phyloP scores from a whole-genome alignment of 73 alveolate genomes.

The Diophrys appendiculata region DNA sequence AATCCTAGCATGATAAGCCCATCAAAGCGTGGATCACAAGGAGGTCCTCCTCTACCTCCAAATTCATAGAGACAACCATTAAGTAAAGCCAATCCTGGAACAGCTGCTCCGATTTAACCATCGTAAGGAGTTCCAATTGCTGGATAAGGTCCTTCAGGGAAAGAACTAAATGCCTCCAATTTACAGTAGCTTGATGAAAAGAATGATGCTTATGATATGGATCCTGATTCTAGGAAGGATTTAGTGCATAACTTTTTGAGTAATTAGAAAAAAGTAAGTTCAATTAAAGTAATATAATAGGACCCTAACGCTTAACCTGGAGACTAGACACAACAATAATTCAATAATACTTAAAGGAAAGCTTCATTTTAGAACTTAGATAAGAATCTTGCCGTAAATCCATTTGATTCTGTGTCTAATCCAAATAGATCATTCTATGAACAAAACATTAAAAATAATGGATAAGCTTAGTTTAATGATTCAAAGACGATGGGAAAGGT shows the following conservation, averaged over 20 bases:
- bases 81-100: background rate
- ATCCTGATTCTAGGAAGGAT: background rate
- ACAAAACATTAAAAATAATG: conserved; percentile 6
- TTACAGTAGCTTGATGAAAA: background rate
- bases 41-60: background rate
- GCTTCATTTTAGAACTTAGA: conserved; percentile 16
- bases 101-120: background rate
- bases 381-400: conserved; percentile 26
- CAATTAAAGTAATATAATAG: conserved; percentile 20
- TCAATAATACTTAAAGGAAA: conserved; percentile 5
- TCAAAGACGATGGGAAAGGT: conserved; percentile 7
- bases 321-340: conserved; percentile 21
- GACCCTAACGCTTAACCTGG: conserved; percentile 21
- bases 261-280: background rate
- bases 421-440: conserved; percentile 32
- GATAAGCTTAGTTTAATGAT: background rate
- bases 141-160: background rate
- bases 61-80: background rate
- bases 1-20: background rate
- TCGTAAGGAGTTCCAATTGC: conserved; percentile 1
- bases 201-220: conserved; percentile 9
- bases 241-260: background rate
- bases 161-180: background rate
- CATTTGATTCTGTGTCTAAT: conserved; percentile 52
- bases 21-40: background rate